phyloP scores from a whole-genome alignment of 768 basidiomycete species.

The Tricholoma furcatifolium region DNA sequence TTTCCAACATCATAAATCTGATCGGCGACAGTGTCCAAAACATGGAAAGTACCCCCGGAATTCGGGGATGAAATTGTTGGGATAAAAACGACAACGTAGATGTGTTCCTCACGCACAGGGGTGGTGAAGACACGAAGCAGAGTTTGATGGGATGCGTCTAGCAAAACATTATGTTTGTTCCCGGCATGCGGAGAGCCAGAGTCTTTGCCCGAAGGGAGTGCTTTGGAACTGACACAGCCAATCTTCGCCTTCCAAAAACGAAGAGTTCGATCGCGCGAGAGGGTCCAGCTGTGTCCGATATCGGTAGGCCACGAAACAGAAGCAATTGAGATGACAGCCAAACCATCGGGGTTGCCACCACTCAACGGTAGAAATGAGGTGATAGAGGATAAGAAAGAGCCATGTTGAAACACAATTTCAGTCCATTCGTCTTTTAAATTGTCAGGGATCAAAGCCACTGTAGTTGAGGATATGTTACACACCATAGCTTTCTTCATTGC shows the following conservation, averaged over 20 bases:
- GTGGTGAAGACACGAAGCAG: conserved; percentile 64
- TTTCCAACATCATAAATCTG: conserved; percentile 55
- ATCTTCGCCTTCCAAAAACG: conserved; percentile 81
- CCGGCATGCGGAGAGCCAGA: conserved; percentile 27
- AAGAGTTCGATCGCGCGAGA: conserved; percentile 84
- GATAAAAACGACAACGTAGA: conserved; percentile 70
- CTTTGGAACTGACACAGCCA: conserved; percentile 67
- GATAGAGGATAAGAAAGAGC: conserved; percentile 64
- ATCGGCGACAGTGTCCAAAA: conserved; percentile 57
- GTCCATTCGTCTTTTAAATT: conserved; percentile 61
- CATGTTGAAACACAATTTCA: conserved; percentile 62
- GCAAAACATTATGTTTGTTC: conserved; percentile 42
- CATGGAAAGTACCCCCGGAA: conserved; percentile 79
- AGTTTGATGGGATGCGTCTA: conserved; percentile 61
- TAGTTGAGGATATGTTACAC: conserved; percentile 21
- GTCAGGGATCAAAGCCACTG: conserved; percentile 1
- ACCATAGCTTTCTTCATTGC: conserved; percentile 61
- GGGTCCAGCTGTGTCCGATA: conserved; percentile 73
- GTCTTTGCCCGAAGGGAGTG: conserved; percentile 40
- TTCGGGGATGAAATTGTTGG: conserved; percentile 62
- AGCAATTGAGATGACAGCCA: conserved; percentile 70
- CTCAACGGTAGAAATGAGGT: conserved; percentile 65
- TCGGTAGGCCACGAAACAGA: conserved; percentile 77
- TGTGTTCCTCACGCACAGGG: conserved; percentile 44
- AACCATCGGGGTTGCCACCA: conserved; percentile 41